These are phyloP conservation scores for Aspergillus neoniger DNA, from an alignment of 2,329 filamentous ascomycete genomes.

Conservation along the genomic window DNA sequence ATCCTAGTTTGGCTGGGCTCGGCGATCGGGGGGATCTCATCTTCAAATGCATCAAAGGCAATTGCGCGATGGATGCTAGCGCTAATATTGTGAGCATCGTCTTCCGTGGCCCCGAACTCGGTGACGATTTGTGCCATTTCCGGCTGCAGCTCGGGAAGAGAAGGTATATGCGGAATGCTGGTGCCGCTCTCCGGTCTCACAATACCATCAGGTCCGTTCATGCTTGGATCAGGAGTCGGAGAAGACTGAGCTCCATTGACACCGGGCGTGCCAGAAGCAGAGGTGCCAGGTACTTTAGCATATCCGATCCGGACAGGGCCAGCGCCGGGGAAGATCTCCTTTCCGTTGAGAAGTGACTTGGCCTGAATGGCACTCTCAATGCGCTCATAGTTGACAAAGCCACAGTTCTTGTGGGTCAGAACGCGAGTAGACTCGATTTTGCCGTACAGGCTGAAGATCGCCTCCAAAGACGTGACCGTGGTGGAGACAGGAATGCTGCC, in stretches of 20 bases:
- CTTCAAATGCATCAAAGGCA: constrained; percentile 68
- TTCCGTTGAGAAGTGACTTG: constrained; percentile 85
- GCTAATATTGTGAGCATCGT: constrained; percentile 73
- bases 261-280: constrained; percentile 76
- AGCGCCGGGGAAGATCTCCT: constrained; percentile 96
- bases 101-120: constrained; percentile 81
- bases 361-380: constrained; percentile 88
- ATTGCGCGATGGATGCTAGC: constrained; percentile 75
- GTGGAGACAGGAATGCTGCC: constrained; percentile 97
- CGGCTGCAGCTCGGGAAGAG: constrained; percentile 73
- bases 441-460: constrained; percentile 94
- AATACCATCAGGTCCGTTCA: constrained; percentile 31
- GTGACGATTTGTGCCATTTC: constrained; percentile 85
- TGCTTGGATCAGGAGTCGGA: constrained; percentile 84
- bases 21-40: constrained; percentile 84
- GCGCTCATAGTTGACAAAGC: constrained; percentile 95
- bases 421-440: constrained; percentile 89
- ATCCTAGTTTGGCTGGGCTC: constrained; percentile 87
- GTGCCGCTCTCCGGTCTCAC: constrained; percentile 37
- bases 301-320: constrained; percentile 95
- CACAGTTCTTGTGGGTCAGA: constrained; percentile 97
- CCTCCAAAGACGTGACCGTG: constrained; percentile 88
- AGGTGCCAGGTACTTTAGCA: constrained; percentile 89
- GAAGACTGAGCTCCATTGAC: constrained; percentile 86
- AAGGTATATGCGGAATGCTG: constrained; percentile 60